Evolutionary conservation across 768 basidiomycete species (phyloP).

Genomic region (Lentinula edodes): DNA sequence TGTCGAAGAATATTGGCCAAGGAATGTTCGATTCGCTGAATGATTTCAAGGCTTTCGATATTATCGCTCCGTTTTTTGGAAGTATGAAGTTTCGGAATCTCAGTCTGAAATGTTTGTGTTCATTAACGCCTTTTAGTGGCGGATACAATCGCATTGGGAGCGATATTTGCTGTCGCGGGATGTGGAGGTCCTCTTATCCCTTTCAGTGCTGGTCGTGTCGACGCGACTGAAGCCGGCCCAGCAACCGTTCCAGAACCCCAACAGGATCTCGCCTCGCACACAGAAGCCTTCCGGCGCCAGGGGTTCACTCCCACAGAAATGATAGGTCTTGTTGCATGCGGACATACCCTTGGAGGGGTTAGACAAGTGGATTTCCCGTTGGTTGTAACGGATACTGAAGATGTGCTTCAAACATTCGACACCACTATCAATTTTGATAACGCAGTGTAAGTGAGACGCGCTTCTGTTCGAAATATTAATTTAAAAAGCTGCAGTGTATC

Average conservation of each 20-base stretch:
- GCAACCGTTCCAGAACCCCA: constrained; percentile 39
- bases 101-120: neutral
- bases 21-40: constrained; percentile 38
- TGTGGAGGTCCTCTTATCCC: constrained; percentile 45
- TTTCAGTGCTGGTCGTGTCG: constrained; percentile 35
- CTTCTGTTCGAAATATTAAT: neutral
- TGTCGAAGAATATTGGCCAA: constrained; percentile 37
- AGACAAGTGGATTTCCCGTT: constrained; percentile 10
- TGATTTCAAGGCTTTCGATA: constrained; percentile 34
- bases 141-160: constrained; percentile 37
- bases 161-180: constrained; percentile 28
- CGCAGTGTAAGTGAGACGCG: neutral
- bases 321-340: constrained; percentile 11
- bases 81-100: constrained; percentile 21
- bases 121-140: constrained; percentile 24
- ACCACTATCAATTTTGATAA: constrained; percentile 4
- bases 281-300: constrained; percentile 32
- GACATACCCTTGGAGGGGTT: constrained; percentile 11
- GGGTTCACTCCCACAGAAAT: constrained; percentile 28
- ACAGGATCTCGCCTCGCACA: constrained; percentile 32
- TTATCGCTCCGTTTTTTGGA: constrained; percentile 33
- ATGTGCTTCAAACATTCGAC: neutral
- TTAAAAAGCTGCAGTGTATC: constrained; percentile 1
- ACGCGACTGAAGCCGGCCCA: constrained; percentile 31
- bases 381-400: neutral